Base-by-base conservation (phyloP, 1,284 basidiomycete genomes). In the Thecaphora thlaspeos region DNA sequence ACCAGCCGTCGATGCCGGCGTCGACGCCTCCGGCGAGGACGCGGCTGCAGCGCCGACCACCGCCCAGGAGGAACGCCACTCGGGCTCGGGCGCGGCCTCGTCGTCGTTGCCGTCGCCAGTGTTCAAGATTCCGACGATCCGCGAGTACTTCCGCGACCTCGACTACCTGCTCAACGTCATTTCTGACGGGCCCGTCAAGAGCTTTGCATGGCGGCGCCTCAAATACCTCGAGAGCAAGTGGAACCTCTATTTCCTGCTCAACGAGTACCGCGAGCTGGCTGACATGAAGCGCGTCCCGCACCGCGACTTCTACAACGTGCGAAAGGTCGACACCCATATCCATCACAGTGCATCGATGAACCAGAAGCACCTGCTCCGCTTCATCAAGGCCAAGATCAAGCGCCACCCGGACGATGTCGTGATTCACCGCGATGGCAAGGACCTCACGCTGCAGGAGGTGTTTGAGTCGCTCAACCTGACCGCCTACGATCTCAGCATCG, bases 271-370 rank as follows among this genome's bases (percentile, higher is more conserved):
- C 70, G 94, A 99, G 76, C 78, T 95, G 58, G 88, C 91, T 2
- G 91, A 94, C 72, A 96, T 98, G 90, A 98, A 99, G 84, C 88
- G 79, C 4, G 80, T 81, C 2, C 77, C 79, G 18, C 38, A 40
- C 72, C 91, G 93, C 68, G 95, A 99, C 80, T 97, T 99, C 73
- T 99, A 99, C 81, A 99, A 99, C 76, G 84, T 93, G 38, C 87
- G 94, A 43, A 99, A 99, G 78, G 78, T 98, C 56, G 94, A 97
- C 78, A 99, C 95, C 10, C 94, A 98, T 80, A 90, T 99, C 19
- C 95, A 99, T 75, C 91, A 98, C 79, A 95, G 92, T 11, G 95
- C 93, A 49, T 89, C 89, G 78, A 97, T 98, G 94, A 99, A 99
- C 79, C 95, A 99, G 79, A 99, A 99, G 80, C 95, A 99, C 80